phyloP scores from a whole-genome alignment of 2,329 filamentous ascomycete species.

The Clonostachys solani region DNA sequence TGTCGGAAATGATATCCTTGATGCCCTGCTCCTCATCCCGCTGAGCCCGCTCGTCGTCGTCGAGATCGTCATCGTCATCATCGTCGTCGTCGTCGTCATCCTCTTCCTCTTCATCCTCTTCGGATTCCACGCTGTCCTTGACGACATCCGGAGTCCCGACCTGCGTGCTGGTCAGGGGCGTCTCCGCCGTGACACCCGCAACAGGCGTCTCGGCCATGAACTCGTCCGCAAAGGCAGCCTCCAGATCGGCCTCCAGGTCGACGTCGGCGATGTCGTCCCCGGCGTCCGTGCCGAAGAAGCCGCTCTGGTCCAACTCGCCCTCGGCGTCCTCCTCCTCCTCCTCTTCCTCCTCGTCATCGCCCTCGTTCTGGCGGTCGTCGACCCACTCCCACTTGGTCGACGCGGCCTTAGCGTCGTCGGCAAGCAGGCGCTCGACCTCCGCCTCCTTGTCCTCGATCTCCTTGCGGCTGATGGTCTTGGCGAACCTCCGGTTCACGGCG shows the following conservation, averaged over 20 bases:
- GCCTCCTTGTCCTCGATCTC: slow-evolving; percentile 83
- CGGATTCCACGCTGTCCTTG: slow-evolving; percentile 33
- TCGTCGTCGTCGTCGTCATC: slow-evolving; percentile 47
- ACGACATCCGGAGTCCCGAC: slow-evolving; percentile 35
- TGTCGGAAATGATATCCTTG: slow-evolving; percentile 47
- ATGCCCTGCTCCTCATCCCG: slow-evolving; percentile 49
- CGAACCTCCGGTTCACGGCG: slow-evolving; percentile 76
- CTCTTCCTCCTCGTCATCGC: slow-evolving; percentile 37
- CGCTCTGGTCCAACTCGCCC: slow-evolving; percentile 38
- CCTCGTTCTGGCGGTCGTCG: slow-evolving; percentile 39
- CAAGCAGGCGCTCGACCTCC: slow-evolving; percentile 69
- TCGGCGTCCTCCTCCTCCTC: slow-evolving; percentile 54
- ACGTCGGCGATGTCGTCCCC: slow-evolving; percentile 30
- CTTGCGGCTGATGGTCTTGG: slow-evolving; percentile 76
- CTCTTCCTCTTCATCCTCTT: slow-evolving; percentile 39
- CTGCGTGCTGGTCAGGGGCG: slow-evolving; percentile 37
- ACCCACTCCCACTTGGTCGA: slow-evolving; percentile 62
- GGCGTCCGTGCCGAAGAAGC: slow-evolving; percentile 24
- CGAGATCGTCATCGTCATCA: slow-evolving; percentile 48
- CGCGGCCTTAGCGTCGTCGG: slow-evolving; percentile 59
- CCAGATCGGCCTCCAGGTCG: slow-evolving; percentile 50
- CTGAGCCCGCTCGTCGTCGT: slow-evolving; percentile 46
- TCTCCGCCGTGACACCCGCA: slow-evolving; percentile 34
- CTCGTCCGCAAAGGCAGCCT: slow-evolving; percentile 45
- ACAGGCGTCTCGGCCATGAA: slow-evolving; percentile 31